Base-by-base conservation (phyloP, 208 protist genomes). In the Crithidia brevicula region DNA sequence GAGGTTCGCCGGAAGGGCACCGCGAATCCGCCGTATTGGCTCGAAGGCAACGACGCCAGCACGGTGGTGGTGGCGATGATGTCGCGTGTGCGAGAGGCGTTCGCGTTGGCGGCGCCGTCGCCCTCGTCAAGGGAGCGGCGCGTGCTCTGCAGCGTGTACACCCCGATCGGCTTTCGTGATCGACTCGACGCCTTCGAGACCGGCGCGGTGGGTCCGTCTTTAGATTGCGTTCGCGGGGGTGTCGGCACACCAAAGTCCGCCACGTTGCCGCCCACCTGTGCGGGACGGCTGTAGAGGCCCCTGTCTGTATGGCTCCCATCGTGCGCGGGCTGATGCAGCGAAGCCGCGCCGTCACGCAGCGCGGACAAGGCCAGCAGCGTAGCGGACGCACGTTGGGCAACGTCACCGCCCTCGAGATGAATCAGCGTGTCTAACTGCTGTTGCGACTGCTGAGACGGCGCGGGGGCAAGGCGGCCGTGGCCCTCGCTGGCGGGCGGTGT, bases 361-460 rank as follows among this genome's bases (percentile, higher is more conserved):
- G 69, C 69, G 11, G 69, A 68, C 30, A 75, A 50, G 0, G 69
- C 69, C 51, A 67, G 1, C 25, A 68, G 42, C 22, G 69, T 68
- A 13, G 60, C 61, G 3, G 69, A 63, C 13, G 53, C 61, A 5
- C 61, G 69, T 43, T 68, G 69, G 20, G 69, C 50, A 7, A 46
- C 31, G 25, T 47, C 52, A n/a, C 9, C 59, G 42, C 45, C 46
- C 11, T 52, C 58, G 28, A 49, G 31, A 18, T 43, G 45, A 23
- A 61, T 20, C 34, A 50, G 3, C 9, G 38, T 58, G 23, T 67
- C 60, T 0, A 53, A 7, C 22, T 36, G 57, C 22, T 50, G 30
- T 51, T 33, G 25, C 10, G 7, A 40, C 18, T 30, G 34, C 42
- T 66, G 54, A 20, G 15, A 33, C 33, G 34, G n/a, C 31, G 46